Conservation (phyloP, 1,139 yeast species). For the Lodderomyces pseudojiufengensis region DNA sequence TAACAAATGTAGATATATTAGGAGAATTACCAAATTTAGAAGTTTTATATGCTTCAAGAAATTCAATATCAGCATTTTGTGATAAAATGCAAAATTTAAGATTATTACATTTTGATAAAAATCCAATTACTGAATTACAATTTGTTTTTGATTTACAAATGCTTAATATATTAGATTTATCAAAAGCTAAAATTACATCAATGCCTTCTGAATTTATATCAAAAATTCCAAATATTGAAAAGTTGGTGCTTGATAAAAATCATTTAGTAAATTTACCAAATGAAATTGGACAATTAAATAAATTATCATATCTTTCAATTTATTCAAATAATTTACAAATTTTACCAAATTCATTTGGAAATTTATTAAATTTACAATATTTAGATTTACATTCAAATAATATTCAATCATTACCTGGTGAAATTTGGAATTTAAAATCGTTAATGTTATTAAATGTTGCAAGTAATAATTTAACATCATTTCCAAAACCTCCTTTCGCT, state of each 20-base stretch:
- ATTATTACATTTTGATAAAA: conserved; percentile 51
- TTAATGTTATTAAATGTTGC: conserved; percentile 68
- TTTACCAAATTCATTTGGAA: conserved; percentile 67
- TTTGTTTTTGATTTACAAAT: conserved; percentile 55
- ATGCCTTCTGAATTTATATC: conserved; percentile 64
- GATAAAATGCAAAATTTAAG: conserved; percentile 59
- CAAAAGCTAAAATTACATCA: conserved; percentile 77
- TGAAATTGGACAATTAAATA: conserved; percentile 57
- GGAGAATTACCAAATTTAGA: conserved; percentile 66
- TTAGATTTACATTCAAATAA: conserved; percentile 88
- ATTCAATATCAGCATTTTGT: conserved; percentile 68
- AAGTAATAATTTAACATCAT: conserved; percentile 67
- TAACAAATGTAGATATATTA: conserved; percentile 61
- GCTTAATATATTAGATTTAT: conserved; percentile 70
- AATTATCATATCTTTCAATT: conserved; percentile 63
- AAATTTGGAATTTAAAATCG: conserved; percentile 61
- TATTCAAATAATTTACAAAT: conserved; percentile 71
- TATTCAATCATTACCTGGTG: conserved; percentile 64
- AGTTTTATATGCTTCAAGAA: conserved; percentile 72
- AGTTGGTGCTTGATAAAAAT: conserved; percentile 74
- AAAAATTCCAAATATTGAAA: conserved; percentile 66
- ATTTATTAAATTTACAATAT: conserved; percentile 55
- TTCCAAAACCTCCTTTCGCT: conserved; percentile 55
- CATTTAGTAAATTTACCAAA: conserved; percentile 76
- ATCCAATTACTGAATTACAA: conserved; percentile 74